Evolutionary conservation across 371 early-diverging fungal species (phyloP), one percentile per base, ranked within the genome.

Genomic region (Capillidium rhysosporum): DNA sequence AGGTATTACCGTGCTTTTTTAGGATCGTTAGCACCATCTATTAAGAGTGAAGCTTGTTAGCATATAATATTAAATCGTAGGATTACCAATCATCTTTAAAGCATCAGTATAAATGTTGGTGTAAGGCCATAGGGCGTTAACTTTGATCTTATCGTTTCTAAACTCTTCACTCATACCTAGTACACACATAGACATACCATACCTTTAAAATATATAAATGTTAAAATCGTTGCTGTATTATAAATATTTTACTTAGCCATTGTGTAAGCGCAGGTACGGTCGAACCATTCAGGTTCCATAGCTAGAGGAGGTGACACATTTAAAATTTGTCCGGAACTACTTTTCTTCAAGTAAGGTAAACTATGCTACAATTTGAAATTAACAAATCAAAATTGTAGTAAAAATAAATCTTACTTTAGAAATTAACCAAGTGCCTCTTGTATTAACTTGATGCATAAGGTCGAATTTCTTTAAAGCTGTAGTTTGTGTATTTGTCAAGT

Each of bases 51-150:
- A 7, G 34, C 12, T 34, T 7, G 12, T 7, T 4, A 7, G 34
- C 7, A 12, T 12, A 7, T 7, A 4, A 34, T 34, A 34, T 34
- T n/a, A n/a, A n/a, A 34, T 12, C 12, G 10, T 20, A 12, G 10
- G 8, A 2, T 49, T 49, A 63, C 60, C 71, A 5, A 79, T 59
- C 18, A 71, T 64, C 40, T 70, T 68, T 43, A 86, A 59, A 20
- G 88, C 88, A 0, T 83, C 75, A 0, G 88, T 88, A 20, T 69
- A 73, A 41, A 88, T 79, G 54, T 73, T 64, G 0, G 86, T 85
- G 55, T 67, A 52, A 12, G 89, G 89, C 89, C 89, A 88, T 34
- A 88, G 69, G 0, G 80, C 75, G 40, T 88, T 88, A 43, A 79
- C 86, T 0, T 77, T 86, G 41, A 87, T 69, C 23, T 80, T 77